Base-by-base conservation (phyloP, 257 asterid genomes). In the Nyctanthes arbortristis region DNA sequence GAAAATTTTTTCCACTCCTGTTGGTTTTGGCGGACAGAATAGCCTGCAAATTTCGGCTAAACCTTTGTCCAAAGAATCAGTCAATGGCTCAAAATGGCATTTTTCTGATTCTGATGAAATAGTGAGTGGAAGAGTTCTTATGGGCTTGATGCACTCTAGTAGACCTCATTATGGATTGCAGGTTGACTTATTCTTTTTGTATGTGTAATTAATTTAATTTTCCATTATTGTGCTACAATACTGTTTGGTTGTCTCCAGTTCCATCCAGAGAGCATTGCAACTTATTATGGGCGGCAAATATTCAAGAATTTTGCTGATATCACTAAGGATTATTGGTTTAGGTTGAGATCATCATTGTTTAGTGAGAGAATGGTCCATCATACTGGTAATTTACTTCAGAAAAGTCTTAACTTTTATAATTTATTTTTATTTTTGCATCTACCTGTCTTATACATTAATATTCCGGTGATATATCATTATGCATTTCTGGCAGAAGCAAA, bases 111-210 rank as follows among this genome's bases (percentile, higher is more conserved):
- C 83, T 65, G 66, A 59, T 68, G 88, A 73, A 58, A 66, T 77
- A 72, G 78, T 67, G 65, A 37, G 54, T 47, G 78, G 81, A 70
- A 84, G 75, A 58, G 81, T 94, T 79, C 91, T 94, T 27, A 91
- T 94, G 99, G 99, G 97, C 61, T 78, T 94, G 78, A 91, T 89
- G 97, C 99, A 94, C 78, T 78, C 84, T 34, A 84, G 80, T 70
- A 77, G 93, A 73, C 99, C 99, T 78, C 99, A 94, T 77, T 94
- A 86, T 74, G 97, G 97, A 24, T 71, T 94, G 84, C 99, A 94
- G 97, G 99, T 94, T 67, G 65, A 40, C 69, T 68, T 71, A 52
- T 60, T 66, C 34, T 24, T 20, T 37, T 54, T 39, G 37, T 72
- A 37, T 20, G 7, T 71, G 61, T 13, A 63, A 30, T 60, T 32